Percentiles rank a stretch among this genome's conserved stretches.
Conservation (phyloP, 2,329 filamentous ascomycete species). For the Fonsecaea monophora region DNA sequence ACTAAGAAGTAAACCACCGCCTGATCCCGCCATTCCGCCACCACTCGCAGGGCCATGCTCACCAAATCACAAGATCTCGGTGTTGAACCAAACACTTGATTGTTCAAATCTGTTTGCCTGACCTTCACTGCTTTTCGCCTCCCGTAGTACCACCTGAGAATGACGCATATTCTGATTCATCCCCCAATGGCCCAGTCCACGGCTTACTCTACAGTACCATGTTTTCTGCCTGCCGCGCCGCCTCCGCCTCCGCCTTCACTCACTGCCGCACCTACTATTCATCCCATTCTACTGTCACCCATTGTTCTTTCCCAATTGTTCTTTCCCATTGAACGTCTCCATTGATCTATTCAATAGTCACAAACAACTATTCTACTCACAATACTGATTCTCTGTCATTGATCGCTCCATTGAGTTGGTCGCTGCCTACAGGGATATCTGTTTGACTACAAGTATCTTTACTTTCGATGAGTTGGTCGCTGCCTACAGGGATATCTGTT, state of each 20-base stretch:
- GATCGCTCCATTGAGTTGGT: conserved; percentile 1
- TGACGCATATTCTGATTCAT: conserved; percentile 25
- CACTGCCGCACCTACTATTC: conserved; percentile 2
- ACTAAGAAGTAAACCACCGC: conserved; percentile 3
- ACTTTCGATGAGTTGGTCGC: not conserved
- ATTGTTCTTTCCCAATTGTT: conserved; percentile 22
- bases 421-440: conserved; percentile 2
- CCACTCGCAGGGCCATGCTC: conserved; percentile 16
- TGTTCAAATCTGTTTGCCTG: conserved; percentile 29
- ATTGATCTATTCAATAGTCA: conserved; percentile 12
- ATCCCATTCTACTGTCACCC: conserved; percentile 9
- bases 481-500: conserved; percentile 1
- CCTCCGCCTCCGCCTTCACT: conserved; percentile 3
- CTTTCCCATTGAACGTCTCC: not conserved
- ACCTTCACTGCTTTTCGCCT: conserved; percentile 23
- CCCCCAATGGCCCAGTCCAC: conserved; percentile 5
- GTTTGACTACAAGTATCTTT: conserved; percentile 9
- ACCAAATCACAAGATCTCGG: conserved; percentile 23
- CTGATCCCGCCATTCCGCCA: conserved; percentile 2
- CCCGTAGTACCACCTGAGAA: conserved; percentile 23
- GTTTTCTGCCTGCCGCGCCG: conserved; percentile 17
- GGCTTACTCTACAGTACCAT: conserved; percentile 19
- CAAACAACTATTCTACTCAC: conserved; percentile 5
- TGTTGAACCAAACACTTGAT: conserved; percentile 14
- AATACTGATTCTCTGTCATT: conserved; percentile 6